These are phyloP conservation scores for Mesostigma viride DNA, from an alignment of 139 green algal species.

Conservation along the genomic window DNA sequence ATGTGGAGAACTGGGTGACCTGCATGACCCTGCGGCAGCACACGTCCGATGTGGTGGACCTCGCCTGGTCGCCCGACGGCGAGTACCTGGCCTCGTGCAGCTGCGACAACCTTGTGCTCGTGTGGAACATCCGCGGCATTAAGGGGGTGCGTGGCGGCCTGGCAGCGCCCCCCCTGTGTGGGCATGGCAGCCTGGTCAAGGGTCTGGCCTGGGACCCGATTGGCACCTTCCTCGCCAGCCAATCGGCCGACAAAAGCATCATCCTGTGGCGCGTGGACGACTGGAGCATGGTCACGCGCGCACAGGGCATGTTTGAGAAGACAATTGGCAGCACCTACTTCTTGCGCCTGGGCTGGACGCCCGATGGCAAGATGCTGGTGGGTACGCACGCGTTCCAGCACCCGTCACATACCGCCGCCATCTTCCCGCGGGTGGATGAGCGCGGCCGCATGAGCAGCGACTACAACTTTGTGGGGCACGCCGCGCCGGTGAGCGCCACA, in stretches of 20 bases:
- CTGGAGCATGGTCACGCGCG: conserved; percentile 42
- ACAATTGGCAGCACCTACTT: conserved; percentile 36
- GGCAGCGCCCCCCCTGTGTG: conserved; percentile 19
- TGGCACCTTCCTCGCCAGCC: conserved; percentile 66
- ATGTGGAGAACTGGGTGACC: conserved; percentile 78
- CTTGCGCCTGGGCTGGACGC: conserved; percentile 40
- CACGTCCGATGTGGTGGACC: conserved; percentile 65
- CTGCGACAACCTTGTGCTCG: conserved; percentile 67
- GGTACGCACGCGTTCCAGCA: conserved; percentile 50
- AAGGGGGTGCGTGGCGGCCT: not conserved
- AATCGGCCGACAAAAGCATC: conserved; percentile 65
- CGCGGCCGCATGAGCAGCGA: conserved; percentile 33
- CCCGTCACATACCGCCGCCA: conserved; percentile 41
- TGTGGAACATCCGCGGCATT: conserved; percentile 41
- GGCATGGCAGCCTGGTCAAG: conserved; percentile 78
- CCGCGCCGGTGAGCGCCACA: conserved; percentile 46
- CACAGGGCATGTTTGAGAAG: conserved; percentile 43
- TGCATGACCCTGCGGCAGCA: conserved; percentile 54
- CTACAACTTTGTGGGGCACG: conserved; percentile 45
- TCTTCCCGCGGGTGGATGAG: too few species aligned
- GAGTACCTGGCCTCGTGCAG: conserved; percentile 57
- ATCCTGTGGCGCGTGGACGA: conserved; percentile 66
- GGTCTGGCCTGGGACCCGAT: conserved; percentile 93
- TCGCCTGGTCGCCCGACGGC: conserved; percentile 71
- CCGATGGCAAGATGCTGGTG: conserved; percentile 60